Evolutionary conservation across 306 rosid species (phyloP).

Genomic region (Sicyos baderoa): DNA sequence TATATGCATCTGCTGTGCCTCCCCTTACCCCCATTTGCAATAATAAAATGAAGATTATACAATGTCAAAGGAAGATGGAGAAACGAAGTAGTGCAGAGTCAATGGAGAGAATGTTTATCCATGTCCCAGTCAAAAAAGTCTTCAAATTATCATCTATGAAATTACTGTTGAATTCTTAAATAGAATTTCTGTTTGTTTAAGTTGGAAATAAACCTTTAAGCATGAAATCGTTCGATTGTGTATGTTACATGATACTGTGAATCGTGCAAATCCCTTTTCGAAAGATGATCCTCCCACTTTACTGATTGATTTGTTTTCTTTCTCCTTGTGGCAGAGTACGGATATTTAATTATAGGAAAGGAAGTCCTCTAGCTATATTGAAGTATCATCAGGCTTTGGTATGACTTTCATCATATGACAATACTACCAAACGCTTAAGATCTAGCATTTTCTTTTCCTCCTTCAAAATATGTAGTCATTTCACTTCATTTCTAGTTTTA

Average conservation of each 20-base stretch:
- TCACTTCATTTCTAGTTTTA: neutral
- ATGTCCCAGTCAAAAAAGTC: neutral
- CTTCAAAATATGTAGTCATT: too few species aligned
- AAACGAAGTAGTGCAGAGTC: neutral
- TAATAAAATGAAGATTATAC: neutral
- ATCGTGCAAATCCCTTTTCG: neutral
- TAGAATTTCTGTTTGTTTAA: neutral
- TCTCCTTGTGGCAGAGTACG: constrained; percentile 52
- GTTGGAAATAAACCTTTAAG: neutral
- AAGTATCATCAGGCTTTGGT: constrained; percentile 87
- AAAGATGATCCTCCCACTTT: neutral
- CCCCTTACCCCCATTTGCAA: too few species aligned
- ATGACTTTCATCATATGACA: constrained; percentile 22
- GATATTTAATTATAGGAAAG: constrained; percentile 71
- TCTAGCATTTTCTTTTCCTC: too few species aligned
- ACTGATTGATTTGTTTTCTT: constrained; percentile 12
- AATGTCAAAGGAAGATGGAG: neutral
- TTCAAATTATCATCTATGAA: neutral
- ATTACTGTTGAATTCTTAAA: neutral
- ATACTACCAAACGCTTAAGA: neutral
- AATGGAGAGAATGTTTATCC: neutral
- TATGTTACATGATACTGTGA: neutral
- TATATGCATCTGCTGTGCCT: neutral
- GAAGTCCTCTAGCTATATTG: constrained; percentile 70
- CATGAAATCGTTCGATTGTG: neutral